Percentiles rank a stretch among this genome's conserved stretches.
Conservation (phyloP, 2,329 filamentous ascomycete species). For the Biscogniauxia mediterranea region DNA sequence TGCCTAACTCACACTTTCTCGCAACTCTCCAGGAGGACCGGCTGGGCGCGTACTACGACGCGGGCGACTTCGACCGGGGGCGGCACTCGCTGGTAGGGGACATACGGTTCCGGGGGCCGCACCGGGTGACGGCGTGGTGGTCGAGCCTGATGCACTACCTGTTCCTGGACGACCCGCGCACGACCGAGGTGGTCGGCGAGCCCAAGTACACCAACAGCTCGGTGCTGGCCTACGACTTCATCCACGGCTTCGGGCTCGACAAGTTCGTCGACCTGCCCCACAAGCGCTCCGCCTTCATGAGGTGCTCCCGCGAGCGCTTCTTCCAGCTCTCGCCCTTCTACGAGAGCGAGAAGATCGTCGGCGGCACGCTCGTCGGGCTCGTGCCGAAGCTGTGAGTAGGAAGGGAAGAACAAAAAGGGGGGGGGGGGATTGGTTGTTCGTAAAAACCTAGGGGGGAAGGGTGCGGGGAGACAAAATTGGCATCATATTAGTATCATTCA, state of each 20-base stretch:
- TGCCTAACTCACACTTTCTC: too few species aligned
- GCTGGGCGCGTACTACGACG: conserved; percentile 55
- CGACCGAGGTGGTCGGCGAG: conserved; percentile 61
- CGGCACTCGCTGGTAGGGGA: conserved; percentile 59
- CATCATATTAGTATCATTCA: background rate
- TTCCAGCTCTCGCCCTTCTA: conserved; percentile 64
- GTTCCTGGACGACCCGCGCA: conserved; percentile 60
- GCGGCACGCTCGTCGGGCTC: conserved; percentile 51
- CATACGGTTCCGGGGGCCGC: conserved; percentile 57
- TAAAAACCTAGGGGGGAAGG: background rate
- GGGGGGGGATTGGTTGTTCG: too few species aligned
- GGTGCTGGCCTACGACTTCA: conserved; percentile 71
- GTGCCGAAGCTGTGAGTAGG: conserved; percentile 49
- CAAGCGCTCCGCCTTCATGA: conserved; percentile 67
- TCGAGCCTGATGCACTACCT: conserved; percentile 61
- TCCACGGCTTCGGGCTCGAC: conserved; percentile 69
- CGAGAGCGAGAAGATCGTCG: conserved; percentile 55
- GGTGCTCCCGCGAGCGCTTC: conserved; percentile 65
- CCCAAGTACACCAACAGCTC: conserved; percentile 69
- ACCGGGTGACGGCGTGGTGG: conserved; percentile 62
- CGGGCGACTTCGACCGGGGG: conserved; percentile 56
- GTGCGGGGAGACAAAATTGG: background rate
- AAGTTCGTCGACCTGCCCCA: conserved; percentile 72
- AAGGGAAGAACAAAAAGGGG: background rate
- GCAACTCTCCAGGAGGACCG: conserved; percentile 46